These are phyloP conservation scores for Paraphoma sp. DNA, from an alignment of 2,329 filamentous ascomycete species.

Conservation along the genomic window DNA sequence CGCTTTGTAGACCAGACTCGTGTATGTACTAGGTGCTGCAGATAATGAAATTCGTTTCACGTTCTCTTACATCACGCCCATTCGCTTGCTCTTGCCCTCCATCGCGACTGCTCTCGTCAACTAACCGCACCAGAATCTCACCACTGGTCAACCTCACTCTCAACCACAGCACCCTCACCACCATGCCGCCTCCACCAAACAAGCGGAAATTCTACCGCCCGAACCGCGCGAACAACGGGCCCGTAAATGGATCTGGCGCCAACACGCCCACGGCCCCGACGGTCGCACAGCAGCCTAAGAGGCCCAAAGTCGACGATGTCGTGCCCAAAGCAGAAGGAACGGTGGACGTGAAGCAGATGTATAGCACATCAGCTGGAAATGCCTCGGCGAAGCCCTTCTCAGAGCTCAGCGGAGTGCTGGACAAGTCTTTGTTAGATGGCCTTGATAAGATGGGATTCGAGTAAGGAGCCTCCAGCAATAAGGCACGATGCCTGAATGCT, in stretches of 20 bases:
- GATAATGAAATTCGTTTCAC: slow-evolving; percentile 34
- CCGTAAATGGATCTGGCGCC: slow-evolving; percentile 1
- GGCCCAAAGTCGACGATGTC: slow-evolving; percentile 25
- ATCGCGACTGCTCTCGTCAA: slow-evolving; percentile 24
- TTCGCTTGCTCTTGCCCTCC: slow-evolving; percentile 24
- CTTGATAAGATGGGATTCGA: slow-evolving; percentile 48
- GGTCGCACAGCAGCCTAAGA: slow-evolving; percentile 30
- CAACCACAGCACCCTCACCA: slow-evolving; percentile 19
- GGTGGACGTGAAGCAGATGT: slow-evolving; percentile 32
- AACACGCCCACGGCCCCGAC: slow-evolving; percentile 11
- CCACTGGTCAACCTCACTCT: slow-evolving; percentile 16
- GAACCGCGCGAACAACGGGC: slow-evolving; percentile 10
- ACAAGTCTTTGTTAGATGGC: slow-evolving; percentile 36
- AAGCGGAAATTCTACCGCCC: slow-evolving; percentile 33
- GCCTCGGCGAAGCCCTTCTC: slow-evolving; percentile 33
- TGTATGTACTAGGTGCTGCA: slow-evolving; percentile 31
- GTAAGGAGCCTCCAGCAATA: slow-evolving; percentile 20
- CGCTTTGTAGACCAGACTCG: slow-evolving; percentile 7
- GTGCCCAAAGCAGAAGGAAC: slow-evolving; percentile 7
- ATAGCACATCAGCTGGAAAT: slow-evolving; percentile 29
- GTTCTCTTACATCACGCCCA: slow-evolving; percentile 23
- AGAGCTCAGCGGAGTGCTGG: slow-evolving; percentile 33
- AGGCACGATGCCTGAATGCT: background rate
- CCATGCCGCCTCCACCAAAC: slow-evolving; percentile 28
- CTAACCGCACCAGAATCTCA: slow-evolving; percentile 24